Evolutionary conservation across 768 basidiomycete genomes (phyloP).

Genomic region (Mrakia frigida): DNA sequence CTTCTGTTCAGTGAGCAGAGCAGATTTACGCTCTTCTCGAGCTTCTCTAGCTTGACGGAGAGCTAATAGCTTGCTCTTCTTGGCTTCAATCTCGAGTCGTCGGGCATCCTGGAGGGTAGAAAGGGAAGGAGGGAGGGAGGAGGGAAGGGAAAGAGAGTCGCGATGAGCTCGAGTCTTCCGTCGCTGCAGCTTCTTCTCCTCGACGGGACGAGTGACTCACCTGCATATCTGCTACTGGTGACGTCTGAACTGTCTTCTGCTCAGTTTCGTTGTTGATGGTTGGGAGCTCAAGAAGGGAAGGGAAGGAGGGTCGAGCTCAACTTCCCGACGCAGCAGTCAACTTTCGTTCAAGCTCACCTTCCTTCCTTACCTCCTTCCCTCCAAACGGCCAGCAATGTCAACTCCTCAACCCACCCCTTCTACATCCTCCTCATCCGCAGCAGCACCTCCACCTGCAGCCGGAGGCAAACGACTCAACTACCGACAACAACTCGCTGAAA

Average conservation of each 20-base stretch:
- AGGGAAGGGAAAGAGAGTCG: neutral
- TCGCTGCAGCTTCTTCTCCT: too few species aligned
- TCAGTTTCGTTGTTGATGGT: neutral
- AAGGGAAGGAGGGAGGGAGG: neutral
- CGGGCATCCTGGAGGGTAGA: constrained; percentile 44
- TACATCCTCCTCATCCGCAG: neutral
- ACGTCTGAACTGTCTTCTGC: neutral
- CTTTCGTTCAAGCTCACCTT: neutral
- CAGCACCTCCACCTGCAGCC: neutral
- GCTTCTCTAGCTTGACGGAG: constrained; percentile 71
- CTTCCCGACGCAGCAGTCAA: neutral
- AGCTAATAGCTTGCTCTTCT: constrained; percentile 78
- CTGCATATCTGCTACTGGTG: neutral
- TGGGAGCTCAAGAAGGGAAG: neutral
- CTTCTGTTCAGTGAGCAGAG: constrained; percentile 36
- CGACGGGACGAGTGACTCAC: neutral
- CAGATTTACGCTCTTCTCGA: constrained; percentile 50
- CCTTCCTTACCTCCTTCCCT: neutral
- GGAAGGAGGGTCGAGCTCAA: neutral
- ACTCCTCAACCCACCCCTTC: neutral
- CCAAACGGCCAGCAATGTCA: neutral
- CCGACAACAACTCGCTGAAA: constrained; percentile 2
- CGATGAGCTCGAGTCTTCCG: neutral
- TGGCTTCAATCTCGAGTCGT: constrained; percentile 83
- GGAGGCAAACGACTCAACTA: constrained; percentile 1